Conservation (phyloP, 352 stramenopile species). For the Pythium rishiriense region DNA sequence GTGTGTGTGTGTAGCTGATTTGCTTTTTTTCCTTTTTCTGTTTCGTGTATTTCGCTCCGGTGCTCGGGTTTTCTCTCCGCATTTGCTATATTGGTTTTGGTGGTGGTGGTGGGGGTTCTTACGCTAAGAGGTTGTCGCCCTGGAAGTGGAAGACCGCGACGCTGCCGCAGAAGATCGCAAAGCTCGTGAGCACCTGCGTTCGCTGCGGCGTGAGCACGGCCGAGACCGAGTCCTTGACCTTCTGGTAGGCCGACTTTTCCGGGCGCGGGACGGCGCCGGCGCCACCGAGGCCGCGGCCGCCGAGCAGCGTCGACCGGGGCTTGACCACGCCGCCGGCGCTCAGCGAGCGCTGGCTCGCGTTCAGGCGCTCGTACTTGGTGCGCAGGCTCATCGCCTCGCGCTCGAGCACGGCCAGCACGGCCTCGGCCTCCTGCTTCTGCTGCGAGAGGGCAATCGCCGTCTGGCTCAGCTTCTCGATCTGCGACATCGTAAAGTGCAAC, state of each 20-base stretch:
- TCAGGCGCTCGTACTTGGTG: slow-evolving; percentile 82
- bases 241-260: slow-evolving; percentile 67
- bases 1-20: too few relatives aligned
- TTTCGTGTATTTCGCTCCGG: too few relatives aligned
- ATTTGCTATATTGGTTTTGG: slow-evolving; percentile 4
- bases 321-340: slow-evolving; percentile 56
- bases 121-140: slow-evolving; percentile 79
- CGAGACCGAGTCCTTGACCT: slow-evolving; percentile 56
- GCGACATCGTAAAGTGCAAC: slow-evolving; percentile 67
- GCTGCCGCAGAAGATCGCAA: slow-evolving; percentile 77
- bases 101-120: slow-evolving; percentile 27
- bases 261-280: slow-evolving; percentile 28
- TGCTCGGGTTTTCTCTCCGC: too few relatives aligned
- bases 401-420: slow-evolving; percentile 59
- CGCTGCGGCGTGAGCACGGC: slow-evolving; percentile 72
- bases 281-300: slow-evolving; percentile 47
- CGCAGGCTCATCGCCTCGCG: slow-evolving; percentile 73
- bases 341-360: slow-evolving; percentile 72
- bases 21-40: too few relatives aligned
- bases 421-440: slow-evolving; percentile 81
- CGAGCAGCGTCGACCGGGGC: slow-evolving; percentile 52
- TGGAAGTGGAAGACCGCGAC: slow-evolving; percentile 80
- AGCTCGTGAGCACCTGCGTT: slow-evolving; percentile 70
- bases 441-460: slow-evolving; percentile 72
- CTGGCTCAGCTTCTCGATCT: slow-evolving; percentile 75